Percentiles rank a stretch among this genome's conserved stretches.
Evolutionary conservation across 768 basidiomycete genomes (phyloP).

Genomic region (Mycena albidolilacea): DNA sequence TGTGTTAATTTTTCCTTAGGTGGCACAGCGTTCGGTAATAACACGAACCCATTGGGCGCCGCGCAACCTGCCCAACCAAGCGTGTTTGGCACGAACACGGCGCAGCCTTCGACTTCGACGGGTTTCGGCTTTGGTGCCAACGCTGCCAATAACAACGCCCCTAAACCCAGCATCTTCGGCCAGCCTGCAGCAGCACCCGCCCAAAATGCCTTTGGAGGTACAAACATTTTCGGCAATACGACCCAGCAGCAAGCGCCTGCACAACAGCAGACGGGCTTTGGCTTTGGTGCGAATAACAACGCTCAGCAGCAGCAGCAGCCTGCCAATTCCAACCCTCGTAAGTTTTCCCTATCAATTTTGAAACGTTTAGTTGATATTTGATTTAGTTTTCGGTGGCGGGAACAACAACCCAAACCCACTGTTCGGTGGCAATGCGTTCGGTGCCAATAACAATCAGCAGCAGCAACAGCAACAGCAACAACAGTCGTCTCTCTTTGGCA

Average conservation of each 20-base stretch:
- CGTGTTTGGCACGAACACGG: slow-evolving; percentile 23
- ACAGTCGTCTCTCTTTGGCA: slow-evolving; percentile 53
- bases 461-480: slow-evolving; percentile 54
- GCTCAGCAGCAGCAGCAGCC: slow-evolving; percentile 57
- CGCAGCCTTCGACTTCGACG: slow-evolving; percentile 28
- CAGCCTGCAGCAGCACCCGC: slow-evolving; percentile 51
- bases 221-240: slow-evolving; percentile 50
- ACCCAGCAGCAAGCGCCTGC: slow-evolving; percentile 54
- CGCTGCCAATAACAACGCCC: slow-evolving; percentile 44
- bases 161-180: slow-evolving; percentile 67
- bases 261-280: slow-evolving; percentile 49
- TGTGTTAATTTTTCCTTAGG: background rate
- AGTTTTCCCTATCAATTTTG: slow-evolving; percentile 31
- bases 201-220: slow-evolving; percentile 56
- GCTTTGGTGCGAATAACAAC: slow-evolving; percentile 42
- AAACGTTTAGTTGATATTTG: slow-evolving; percentile 15
- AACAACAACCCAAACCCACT: slow-evolving; percentile 40
- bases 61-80: slow-evolving; percentile 30
- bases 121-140: slow-evolving; percentile 34
- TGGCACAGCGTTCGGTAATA: slow-evolving; percentile 31
- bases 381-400: slow-evolving; percentile 50
- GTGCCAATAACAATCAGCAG: slow-evolving; percentile 44
- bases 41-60: slow-evolving; percentile 30
- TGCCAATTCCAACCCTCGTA: slow-evolving; percentile 52
- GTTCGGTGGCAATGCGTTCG: slow-evolving; percentile 55